phyloP scores from a whole-genome alignment of 1,139 yeast genomes.

The Lodderomyces jiufengensis region DNA sequence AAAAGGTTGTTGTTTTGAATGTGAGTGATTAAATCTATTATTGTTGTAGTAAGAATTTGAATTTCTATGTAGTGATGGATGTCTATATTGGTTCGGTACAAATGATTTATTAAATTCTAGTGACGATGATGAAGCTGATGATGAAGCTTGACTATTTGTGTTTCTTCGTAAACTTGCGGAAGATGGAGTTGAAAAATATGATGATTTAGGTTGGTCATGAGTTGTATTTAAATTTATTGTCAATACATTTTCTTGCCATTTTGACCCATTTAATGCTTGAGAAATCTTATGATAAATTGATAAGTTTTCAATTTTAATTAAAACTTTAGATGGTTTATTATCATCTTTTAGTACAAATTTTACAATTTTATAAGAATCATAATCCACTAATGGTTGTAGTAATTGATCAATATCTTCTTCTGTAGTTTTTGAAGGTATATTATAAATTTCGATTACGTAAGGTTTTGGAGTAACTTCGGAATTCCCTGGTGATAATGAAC shows the following conservation, averaged over 20 bases:
- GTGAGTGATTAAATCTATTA: too few species aligned
- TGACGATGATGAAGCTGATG: not conserved
- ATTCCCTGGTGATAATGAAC: conserved; percentile 5
- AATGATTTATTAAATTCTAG: conserved; percentile 1
- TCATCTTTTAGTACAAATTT: not conserved
- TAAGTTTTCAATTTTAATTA: conserved; percentile 1
- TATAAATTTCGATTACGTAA: conserved; percentile 1
- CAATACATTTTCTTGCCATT: conserved; percentile 2
- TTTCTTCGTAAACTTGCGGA: not conserved
- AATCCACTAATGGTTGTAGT: not conserved
- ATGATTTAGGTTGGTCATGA: too few species aligned
- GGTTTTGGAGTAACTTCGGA: conserved; percentile 4
- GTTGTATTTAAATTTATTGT: not conserved
- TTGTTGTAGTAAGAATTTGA: not conserved
- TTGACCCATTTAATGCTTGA: not conserved
- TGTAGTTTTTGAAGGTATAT: not conserved
- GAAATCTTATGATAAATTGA: conserved; percentile 2
- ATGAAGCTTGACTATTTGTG: not conserved
- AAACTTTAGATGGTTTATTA: not conserved
- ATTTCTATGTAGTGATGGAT: conserved; percentile 1
- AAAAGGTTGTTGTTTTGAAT: not conserved
- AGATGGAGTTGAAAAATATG: too few species aligned
- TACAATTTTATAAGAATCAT: not conserved
- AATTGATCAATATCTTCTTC: conserved; percentile 1
- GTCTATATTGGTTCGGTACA: conserved; percentile 1